These are phyloP conservation scores for Heracleum sosnowskyi DNA, from an alignment of 129 eudicot genomes.

Conservation along the genomic window DNA sequence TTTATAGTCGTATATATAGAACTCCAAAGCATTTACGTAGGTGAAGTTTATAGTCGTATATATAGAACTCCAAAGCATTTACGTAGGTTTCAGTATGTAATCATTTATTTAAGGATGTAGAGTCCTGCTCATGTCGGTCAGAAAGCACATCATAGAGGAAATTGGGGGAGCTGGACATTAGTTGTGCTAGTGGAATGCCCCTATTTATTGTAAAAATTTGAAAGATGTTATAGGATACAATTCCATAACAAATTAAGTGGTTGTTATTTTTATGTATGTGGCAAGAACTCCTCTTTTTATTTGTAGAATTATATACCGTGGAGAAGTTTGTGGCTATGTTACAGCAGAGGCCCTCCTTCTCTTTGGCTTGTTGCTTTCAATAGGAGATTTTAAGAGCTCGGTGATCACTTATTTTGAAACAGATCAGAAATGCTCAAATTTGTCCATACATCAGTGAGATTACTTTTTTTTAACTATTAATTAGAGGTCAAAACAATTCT, in stretches of 20 bases:
- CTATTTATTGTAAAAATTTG: neutral
- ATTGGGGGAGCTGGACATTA: too few relatives aligned
- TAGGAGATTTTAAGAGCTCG: neutral
- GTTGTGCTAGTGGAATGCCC: too few relatives aligned
- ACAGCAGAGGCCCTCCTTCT: neutral
- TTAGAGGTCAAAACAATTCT: neutral
- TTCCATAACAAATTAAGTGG: neutral
- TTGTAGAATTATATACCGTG: neutral
- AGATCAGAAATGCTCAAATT: neutral
- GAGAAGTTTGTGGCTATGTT: neutral
- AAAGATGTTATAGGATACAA: neutral
- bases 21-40: neutral
- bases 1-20: neutral
- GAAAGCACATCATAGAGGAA: too few relatives aligned
- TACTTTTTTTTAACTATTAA: neutral
- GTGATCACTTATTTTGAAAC: neutral
- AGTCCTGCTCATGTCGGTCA: neutral
- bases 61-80: neutral
- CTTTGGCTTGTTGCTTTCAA: neutral
- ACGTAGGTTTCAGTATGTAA: too few relatives aligned
- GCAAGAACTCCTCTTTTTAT: neutral
- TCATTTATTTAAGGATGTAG: neutral
- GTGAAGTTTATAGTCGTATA: neutral
- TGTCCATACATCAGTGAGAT: neutral
- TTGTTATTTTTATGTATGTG: neutral